Conservation (phyloP, 306 rosid species). For the Mucuna pruriens region DNA sequence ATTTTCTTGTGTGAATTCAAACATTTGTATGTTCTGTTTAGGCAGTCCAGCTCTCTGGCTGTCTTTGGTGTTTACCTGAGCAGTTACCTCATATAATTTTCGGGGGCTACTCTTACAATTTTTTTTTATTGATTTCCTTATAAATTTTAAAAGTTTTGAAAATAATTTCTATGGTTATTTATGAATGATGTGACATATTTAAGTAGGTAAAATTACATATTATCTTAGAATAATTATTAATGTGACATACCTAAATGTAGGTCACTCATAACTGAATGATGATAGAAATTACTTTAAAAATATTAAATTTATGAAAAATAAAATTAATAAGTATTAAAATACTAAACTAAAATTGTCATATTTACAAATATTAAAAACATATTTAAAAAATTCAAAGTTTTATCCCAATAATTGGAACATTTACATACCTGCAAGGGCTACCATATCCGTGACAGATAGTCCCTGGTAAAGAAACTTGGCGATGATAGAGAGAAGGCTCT, state of each 20-base stretch:
- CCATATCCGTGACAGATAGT: slow-evolving; percentile 84
- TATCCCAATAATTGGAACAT: not conserved
- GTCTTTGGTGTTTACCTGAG: not conserved
- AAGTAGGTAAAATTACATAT: not conserved
- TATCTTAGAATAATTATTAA: not conserved
- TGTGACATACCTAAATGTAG: not conserved
- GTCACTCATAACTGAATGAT: not conserved
- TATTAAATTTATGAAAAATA: not conserved
- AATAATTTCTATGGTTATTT: not conserved
- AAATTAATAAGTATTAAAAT: not conserved
- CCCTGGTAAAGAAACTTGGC: slow-evolving; percentile 88
- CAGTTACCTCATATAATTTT: not conserved
- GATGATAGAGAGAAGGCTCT: slow-evolving; percentile 59
- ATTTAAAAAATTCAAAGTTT: not conserved
- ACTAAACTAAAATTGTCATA: not conserved
- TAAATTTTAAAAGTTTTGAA: not conserved
- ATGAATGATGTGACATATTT: not conserved
- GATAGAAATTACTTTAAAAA: not conserved
- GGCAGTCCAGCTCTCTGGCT: not conserved
- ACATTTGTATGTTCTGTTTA: not conserved
- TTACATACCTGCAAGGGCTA: slow-evolving; percentile 75
- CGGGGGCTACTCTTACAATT: not conserved
- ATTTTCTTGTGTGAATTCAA: not conserved
- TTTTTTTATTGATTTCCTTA: not conserved
- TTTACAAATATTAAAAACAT: not conserved